Conservation (phyloP, 1,139 yeast genomes). For the Tardiomyces depauwii region DNA sequence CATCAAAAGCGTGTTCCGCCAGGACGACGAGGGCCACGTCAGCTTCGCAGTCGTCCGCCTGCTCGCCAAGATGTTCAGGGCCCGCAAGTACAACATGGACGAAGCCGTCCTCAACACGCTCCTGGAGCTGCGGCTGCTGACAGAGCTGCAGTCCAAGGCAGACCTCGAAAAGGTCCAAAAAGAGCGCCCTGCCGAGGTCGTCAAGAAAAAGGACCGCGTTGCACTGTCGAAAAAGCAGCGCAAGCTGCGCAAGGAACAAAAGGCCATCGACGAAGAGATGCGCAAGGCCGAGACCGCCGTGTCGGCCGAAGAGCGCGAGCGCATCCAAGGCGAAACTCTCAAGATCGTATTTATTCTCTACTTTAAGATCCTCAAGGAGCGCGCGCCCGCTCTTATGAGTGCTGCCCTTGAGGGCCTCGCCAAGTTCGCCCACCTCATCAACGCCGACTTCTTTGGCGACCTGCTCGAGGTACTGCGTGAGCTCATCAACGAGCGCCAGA, state of each 20-base stretch:
- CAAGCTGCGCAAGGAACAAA: conserved; percentile 77
- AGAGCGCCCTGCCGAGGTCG: conserved; percentile 32
- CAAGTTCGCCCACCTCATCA: conserved; percentile 83
- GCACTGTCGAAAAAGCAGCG: conserved; percentile 82
- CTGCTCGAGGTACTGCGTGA: conserved; percentile 82
- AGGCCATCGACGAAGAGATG: conserved; percentile 81
- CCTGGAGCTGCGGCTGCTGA: conserved; percentile 59
- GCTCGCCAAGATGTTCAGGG: conserved; percentile 57
- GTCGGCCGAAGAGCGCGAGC: conserved; percentile 77
- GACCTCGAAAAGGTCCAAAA: conserved; percentile 50
- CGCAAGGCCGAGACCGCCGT: conserved; percentile 78
- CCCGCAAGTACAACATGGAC: conserved; percentile 70
- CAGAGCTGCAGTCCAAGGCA: conserved; percentile 46
- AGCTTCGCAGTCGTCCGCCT: conserved; percentile 62
- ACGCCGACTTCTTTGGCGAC: conserved; percentile 86
- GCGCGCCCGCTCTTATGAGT: conserved; percentile 62
- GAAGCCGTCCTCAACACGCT: conserved; percentile 71
- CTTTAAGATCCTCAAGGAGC: conserved; percentile 59
- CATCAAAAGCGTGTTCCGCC: conserved; percentile 50
- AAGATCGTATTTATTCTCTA: conserved; percentile 63
- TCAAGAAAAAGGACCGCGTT: conserved; percentile 77
- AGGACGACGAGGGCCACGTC: conserved; percentile 72
- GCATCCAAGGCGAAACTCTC: conserved; percentile 72
- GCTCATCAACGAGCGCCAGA: conserved; percentile 39
- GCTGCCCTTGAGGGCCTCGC: conserved; percentile 87